Percentiles rank a stretch among this genome's conserved stretches.
Conservation (phyloP, 2,329 filamentous ascomycete species). For the Xylariaceae sp. region DNA sequence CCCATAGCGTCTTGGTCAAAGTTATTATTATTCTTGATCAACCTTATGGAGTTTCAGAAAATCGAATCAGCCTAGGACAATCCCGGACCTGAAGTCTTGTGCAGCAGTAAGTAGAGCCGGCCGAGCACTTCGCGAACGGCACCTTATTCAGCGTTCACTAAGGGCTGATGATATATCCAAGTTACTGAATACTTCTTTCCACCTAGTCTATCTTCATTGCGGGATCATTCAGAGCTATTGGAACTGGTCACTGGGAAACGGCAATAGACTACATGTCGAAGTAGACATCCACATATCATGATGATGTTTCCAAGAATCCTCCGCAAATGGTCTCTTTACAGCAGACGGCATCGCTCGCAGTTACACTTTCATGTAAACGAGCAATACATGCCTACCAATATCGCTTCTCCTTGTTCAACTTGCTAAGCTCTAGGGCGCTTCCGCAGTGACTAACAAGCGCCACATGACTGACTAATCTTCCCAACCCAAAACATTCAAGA, state of each 20-base stretch:
- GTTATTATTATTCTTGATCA: not conserved
- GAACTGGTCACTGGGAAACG: slow-evolving; percentile 5
- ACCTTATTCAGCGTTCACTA: no score
- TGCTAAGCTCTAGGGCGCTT: no score
- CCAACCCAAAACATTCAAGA: no score
- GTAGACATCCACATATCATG: slow-evolving; percentile 17
- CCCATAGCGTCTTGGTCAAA: not conserved
- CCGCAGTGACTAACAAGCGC: no score
- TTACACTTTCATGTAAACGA: not conserved
- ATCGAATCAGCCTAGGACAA: not conserved
- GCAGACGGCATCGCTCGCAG: not conserved
- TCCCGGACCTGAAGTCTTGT: not conserved
- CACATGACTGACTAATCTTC: no score
- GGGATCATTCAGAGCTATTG: not conserved
- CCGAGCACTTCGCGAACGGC: not conserved
- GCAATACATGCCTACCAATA: no score
- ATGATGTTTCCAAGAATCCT: slow-evolving; percentile 10
- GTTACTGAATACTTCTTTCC: not conserved
- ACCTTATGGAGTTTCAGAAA: not conserved
- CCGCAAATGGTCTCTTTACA: slow-evolving; percentile 5
- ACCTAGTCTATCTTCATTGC: slow-evolving; percentile 6
- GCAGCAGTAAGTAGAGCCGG: not conserved
- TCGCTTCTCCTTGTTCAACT: no score
- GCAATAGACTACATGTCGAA: slow-evolving; percentile 5
- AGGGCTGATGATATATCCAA: no score